Base-by-base conservation (phyloP, 352 stramenopile species). In the Phytophthora melonis region DNA sequence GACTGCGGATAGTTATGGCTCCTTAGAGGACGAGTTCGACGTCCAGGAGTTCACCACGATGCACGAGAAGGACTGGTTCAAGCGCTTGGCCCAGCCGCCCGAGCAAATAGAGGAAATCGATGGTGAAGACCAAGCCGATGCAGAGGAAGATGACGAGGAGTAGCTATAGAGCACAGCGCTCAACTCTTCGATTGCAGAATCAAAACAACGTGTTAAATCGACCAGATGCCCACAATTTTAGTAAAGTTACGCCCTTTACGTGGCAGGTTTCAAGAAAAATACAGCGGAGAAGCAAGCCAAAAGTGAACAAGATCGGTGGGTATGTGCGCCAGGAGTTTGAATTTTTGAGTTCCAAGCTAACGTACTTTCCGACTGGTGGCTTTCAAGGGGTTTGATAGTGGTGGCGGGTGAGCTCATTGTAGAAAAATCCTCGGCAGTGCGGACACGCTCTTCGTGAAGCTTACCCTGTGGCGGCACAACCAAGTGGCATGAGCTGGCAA, bases 11-110 rank as follows among this genome's bases (percentile, higher is more conserved):
- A 94, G 76, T 52, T 96, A 96, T 72, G 89, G 89, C 30, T 75
- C 90, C 32, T 57, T 95, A 30, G 88, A 93, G 27, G 84, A 94
- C 13, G 87, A 93, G 58, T 88, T 96, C n/a, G 72, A 92, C 32
- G 70, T 84, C 1, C 36, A 80, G 0, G 79, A 92, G 57, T 96
- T 95, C 60, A 25, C 45, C 19, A 77, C 76, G 3, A 90, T 93
- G 72, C 78, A 88, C 54, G 54, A 79, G 2, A 77, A 84, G 39
- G 21, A 58, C 32, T 95, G 86, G 88, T 93, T 93, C 41, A 74
- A 79, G 32, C 82, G 85, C 61, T 88, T 87, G 68, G 71, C 79
- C 6, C 72, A 87, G 32, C 78, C 83, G 16, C 77, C 75, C 0
- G 80, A 79, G 34, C 72, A 80, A 52, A 60, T 86, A 45, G 68